Evolutionary conservation across 169 alveolate species (phyloP).

Genomic region (Eimeria acervulina): DNA sequence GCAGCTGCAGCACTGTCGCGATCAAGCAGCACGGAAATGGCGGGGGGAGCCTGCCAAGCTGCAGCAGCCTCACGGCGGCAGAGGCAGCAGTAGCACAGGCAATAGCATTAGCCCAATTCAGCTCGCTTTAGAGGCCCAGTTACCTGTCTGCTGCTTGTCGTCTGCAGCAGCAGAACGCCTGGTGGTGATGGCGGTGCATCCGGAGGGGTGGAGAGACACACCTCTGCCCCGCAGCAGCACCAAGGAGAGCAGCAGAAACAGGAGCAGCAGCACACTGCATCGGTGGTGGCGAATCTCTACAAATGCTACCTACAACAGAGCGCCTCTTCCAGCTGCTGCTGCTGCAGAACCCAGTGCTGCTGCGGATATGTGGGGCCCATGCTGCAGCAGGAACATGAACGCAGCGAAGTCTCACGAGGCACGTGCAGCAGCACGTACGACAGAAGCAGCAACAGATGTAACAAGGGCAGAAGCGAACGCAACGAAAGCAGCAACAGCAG

Average conservation of each 20-base stretch:
- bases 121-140: conserved; percentile 15
- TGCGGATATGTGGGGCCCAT: background rate
- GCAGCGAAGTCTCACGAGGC: background rate
- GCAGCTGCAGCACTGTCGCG: conserved; percentile 45
- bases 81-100: background rate
- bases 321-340: conserved; percentile 14
- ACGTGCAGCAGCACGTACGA: background rate
- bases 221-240: background rate
- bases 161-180: conserved; percentile 47
- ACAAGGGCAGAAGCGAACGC: background rate
- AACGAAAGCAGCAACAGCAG: conserved; percentile 14
- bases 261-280: background rate
- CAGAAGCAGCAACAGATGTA: conserved; percentile 9
- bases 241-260: background rate
- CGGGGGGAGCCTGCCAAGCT: conserved; percentile 1
- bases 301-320: background rate
- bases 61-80: background rate
- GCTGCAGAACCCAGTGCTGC: background rate
- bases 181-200: conserved; percentile 49
- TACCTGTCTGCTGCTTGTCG: conserved; percentile 46
- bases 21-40: conserved; percentile 41
- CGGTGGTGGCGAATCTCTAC: background rate
- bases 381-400: background rate
- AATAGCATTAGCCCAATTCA: background rate
- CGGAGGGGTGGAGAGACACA: conserved; percentile 35